Base-by-base conservation (phyloP, 352 stramenopile species). In the Elongisporangium undulatum region DNA sequence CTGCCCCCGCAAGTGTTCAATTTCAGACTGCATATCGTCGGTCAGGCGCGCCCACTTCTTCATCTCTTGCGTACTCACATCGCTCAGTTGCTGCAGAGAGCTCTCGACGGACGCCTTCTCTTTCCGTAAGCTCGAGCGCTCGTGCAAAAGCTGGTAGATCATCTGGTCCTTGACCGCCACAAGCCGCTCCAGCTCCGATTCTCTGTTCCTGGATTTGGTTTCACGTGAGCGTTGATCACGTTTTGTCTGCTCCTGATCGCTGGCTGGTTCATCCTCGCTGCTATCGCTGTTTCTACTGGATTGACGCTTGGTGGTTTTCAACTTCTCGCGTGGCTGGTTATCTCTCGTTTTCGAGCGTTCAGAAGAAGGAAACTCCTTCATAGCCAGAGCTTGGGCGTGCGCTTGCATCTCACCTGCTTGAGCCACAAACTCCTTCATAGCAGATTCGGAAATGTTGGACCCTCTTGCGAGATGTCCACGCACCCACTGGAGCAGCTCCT, bases 1-100 rank as follows among this genome's bases (percentile, higher is more conserved):
- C 24, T 77, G 68, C 0, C 61, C 61, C 5, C 74, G 82, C 38
- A 92, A 57, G 15, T 77, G 68, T 57, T 89, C 82, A 13, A 92
- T 94, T 56, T 94, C 85, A 16, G 56, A 56, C 63, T 92, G 82
- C 85, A 92, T 94, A 17, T 92, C 83, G 59, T 92, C 82, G 1
- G 85, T 92, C 2, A 94, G 75, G 53, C 69, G 60, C 1, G 85
- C 75, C 85, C 85, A 94, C 50, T 94, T 94, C 24, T 87, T 72
- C 82, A 94, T 94, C 49, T 94, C 82, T 1, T 82, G 61, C 0
- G 82, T 89, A 54, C 82, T 94, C 41, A 92, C 63, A 3, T 82
- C 68, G 21, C 73, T 92, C 39, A 94, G 56, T 12, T 89, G 73
- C 15, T 86, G 74, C 3, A 92, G 62, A 52, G 85, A 77, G 3